These are phyloP conservation scores for Diaporthe humulicola DNA, from an alignment of 2,329 filamentous ascomycete species.

Conservation along the genomic window DNA sequence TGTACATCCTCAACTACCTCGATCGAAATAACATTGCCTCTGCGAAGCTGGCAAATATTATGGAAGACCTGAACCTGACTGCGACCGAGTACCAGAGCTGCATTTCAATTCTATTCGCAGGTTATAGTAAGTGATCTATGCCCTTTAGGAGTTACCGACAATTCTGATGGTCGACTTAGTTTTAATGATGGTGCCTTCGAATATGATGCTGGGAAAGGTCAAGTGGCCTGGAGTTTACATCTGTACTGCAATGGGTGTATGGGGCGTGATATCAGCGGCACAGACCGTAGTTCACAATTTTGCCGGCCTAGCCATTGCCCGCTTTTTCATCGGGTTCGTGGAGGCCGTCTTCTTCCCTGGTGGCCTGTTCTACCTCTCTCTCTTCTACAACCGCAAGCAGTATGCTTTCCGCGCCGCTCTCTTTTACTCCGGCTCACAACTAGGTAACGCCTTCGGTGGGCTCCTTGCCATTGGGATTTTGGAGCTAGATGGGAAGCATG, in stretches of 20 bases:
- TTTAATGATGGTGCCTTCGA: conserved; percentile 52
- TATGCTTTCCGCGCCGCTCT: conserved; percentile 51
- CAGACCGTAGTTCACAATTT: conserved; percentile 63
- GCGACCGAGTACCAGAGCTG: not conserved
- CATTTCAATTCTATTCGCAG: conserved; percentile 6
- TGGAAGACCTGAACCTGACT: not conserved
- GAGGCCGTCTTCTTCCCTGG: conserved; percentile 69
- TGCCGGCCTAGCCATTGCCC: conserved; percentile 58
- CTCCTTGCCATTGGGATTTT: conserved; percentile 52
- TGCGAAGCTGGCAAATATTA: not conserved
- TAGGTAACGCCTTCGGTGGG: conserved; percentile 52
- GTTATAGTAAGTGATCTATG: not conserved
- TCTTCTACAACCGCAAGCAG: conserved; percentile 57
- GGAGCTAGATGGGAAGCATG: conserved; percentile 43
- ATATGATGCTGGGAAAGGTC: conserved; percentile 52
- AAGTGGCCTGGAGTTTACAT: conserved; percentile 63
- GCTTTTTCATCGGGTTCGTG: conserved; percentile 65
- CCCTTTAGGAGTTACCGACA: too few species aligned
- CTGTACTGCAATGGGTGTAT: conserved; percentile 61
- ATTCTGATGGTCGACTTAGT: not conserved
- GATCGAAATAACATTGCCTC: conserved; percentile 14
- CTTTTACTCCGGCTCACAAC: conserved; percentile 49
- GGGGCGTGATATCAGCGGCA: conserved; percentile 62
- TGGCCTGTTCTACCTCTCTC: conserved; percentile 53
- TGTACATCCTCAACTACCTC: conserved; percentile 7